Conservation (phyloP, 768 basidiomycete genomes). For the Tephrocybe rancida region DNA sequence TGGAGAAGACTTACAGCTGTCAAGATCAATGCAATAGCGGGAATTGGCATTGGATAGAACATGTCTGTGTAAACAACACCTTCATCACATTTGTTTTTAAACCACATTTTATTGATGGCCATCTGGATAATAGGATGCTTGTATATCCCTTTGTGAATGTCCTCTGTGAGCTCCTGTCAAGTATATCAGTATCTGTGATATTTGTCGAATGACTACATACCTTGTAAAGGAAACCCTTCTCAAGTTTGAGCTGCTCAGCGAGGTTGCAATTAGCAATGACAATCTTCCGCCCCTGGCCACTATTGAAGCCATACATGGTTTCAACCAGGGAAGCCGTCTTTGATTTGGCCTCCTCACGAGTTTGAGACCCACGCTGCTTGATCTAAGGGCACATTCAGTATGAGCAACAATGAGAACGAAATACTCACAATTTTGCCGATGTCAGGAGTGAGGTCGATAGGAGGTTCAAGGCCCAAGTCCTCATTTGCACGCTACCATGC, state of each 20-base stretch:
- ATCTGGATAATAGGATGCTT: conserved; percentile 25
- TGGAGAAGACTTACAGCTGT: conserved; percentile 13
- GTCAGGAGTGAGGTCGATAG: conserved; percentile 6
- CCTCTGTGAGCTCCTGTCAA: not conserved
- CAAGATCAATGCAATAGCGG: conserved; percentile 17
- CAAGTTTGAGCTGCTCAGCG: conserved; percentile 21
- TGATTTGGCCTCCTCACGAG: conserved; percentile 23
- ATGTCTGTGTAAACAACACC: conserved; percentile 21
- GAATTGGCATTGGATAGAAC: conserved; percentile 23
- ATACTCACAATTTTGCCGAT: conserved; percentile 20
- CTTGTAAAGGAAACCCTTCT: conserved; percentile 18
- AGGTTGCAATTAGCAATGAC: conserved; percentile 19
- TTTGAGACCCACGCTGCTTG: conserved; percentile 18
- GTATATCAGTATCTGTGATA: not conserved
- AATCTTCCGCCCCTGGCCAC: conserved; percentile 16
- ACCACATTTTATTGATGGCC: conserved; percentile 25
- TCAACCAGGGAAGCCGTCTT: conserved; percentile 18
- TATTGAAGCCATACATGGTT: conserved; percentile 21
- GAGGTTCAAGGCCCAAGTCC: conserved; percentile 5
- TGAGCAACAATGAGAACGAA: not conserved
- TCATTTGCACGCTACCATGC: conserved; percentile 17
- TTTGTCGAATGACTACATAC: conserved; percentile 1
- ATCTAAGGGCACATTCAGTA: conserved; percentile 7
- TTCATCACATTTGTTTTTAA: conserved; percentile 24
- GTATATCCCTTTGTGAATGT: conserved; percentile 21